Evolutionary conservation across 139 green algal species (phyloP).

Genomic region (Edaphochlamys debaryana): DNA sequence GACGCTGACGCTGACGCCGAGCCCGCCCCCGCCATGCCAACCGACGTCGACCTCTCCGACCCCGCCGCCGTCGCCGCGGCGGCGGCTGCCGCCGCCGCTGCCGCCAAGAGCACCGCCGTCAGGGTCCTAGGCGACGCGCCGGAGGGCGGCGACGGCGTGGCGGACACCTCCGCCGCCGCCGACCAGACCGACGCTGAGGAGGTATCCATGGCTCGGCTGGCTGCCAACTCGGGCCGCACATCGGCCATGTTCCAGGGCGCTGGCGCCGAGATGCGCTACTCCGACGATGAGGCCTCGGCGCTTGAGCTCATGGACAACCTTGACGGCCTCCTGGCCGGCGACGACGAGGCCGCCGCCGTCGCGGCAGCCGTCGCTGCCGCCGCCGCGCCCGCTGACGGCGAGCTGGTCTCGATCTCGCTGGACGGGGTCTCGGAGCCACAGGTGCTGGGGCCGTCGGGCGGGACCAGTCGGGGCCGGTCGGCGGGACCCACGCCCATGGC

Average conservation of each 20-base stretch:
- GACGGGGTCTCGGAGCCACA: constrained; percentile 15
- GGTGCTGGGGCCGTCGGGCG: not conserved
- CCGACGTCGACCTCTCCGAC: constrained; percentile 14
- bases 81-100: constrained; percentile 1
- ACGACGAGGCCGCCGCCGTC: constrained; percentile 22
- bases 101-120: constrained; percentile 1
- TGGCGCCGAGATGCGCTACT: constrained; percentile 31
- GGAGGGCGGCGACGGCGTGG: not conserved
- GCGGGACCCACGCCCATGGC: not conserved
- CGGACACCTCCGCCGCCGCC: not conserved
- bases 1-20: not conserved
- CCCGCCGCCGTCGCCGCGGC: constrained; percentile 8
- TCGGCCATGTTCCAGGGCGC: constrained; percentile 41
- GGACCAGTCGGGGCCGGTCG: not conserved
- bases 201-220: constrained; percentile 28
- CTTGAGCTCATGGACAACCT: constrained; percentile 30
- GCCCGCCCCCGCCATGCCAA: not conserved
- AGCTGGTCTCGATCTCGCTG: constrained; percentile 32
- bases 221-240: constrained; percentile 21
- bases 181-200: constrained; percentile 8
- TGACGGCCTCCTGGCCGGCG: constrained; percentile 14
- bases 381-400: constrained; percentile 12
- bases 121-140: not conserved
- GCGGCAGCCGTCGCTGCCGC: constrained; percentile 21
- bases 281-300: constrained; percentile 25